These are phyloP conservation scores for Lagerstroemia fauriei DNA, from an alignment of 441 rosid genomes.

Conservation along the genomic window DNA sequence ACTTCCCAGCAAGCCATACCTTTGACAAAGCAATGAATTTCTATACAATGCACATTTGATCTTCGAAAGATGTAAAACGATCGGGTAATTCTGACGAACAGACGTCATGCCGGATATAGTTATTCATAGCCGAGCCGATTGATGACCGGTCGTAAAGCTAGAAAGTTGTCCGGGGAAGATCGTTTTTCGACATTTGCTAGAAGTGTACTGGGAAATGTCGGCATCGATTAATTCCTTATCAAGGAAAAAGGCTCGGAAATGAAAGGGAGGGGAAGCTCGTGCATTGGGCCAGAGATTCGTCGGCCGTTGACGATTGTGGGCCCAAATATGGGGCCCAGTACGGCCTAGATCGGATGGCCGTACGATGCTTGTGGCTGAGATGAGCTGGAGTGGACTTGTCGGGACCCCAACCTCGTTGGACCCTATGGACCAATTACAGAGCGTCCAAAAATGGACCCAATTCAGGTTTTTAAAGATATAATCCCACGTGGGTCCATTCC, in stretches of 20 bases:
- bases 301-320: neutral
- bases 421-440: conserved; percentile 36
- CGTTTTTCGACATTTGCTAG: neutral
- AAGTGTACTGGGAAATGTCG: neutral
- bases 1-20: too few species aligned
- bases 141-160: neutral
- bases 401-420: conserved; percentile 16
- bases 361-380: conserved; percentile 25
- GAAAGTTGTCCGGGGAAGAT: neutral
- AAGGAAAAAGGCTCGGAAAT: neutral
- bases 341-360: conserved; percentile 12
- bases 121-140: neutral
- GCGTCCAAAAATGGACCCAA: neutral
- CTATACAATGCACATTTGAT: too few species aligned
- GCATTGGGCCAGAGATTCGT: neutral
- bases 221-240: neutral
- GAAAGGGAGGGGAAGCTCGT: neutral
- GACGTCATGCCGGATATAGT: too few species aligned
- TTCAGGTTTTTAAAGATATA: neutral
- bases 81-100: too few species aligned
- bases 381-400: neutral
- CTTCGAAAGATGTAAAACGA: too few species aligned
- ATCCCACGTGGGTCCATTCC: neutral
- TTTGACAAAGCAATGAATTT: too few species aligned
- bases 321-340: conserved; percentile 38